phyloP scores from a whole-genome alignment of 805 yeast genomes.

The Monosporozyma solicola region DNA sequence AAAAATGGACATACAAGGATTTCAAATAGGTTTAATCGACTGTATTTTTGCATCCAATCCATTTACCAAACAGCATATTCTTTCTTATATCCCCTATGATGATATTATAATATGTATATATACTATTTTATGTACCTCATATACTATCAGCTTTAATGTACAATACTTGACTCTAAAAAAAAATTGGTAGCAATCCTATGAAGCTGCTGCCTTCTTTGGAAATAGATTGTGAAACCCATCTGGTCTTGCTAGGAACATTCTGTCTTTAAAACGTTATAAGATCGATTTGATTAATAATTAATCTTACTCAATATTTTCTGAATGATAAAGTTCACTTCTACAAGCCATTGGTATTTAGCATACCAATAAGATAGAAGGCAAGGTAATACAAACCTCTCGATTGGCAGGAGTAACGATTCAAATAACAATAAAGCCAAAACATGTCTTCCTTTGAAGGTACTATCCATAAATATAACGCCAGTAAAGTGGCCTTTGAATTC shows the following conservation, averaged over 20 bases:
- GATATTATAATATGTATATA: not conserved
- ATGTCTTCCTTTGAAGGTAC: conserved; percentile 26
- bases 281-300: not conserved
- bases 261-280: not conserved
- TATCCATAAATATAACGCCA: conserved; percentile 38
- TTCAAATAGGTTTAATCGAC: conserved; percentile 40
- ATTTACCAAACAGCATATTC: not conserved
- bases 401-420: not conserved
- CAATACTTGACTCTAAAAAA: not conserved
- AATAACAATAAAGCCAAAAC: not conserved
- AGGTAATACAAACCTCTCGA: not conserved
- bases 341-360: not conserved
- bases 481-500: conserved; percentile 50
- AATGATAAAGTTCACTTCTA: not conserved
- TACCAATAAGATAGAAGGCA: not conserved
- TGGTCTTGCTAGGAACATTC: not conserved
- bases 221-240: not conserved
- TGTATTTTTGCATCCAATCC: not conserved
- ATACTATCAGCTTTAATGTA: not conserved
- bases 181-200: not conserved
- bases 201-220: not conserved
- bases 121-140: not conserved
- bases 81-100: not conserved
- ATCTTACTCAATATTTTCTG: not conserved
- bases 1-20: conserved; percentile 91